Conservation (phyloP, 2,329 filamentous ascomycete genomes). For the Colletotrichum sojae region DNA sequence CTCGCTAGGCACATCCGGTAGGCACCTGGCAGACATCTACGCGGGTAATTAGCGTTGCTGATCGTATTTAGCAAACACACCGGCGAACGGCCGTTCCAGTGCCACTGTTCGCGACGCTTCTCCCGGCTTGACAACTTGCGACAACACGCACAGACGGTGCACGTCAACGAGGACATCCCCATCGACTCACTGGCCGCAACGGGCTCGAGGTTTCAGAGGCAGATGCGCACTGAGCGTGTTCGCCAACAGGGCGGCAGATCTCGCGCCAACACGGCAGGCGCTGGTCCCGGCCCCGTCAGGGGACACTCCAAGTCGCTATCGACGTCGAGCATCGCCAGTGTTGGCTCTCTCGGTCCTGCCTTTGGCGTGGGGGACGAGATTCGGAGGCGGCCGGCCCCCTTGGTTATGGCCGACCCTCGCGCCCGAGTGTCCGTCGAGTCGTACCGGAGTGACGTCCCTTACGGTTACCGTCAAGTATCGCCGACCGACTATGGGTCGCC, state of each 20-base stretch:
- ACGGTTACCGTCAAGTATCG: slow-evolving; percentile 77
- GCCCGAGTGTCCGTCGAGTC: slow-evolving; percentile 78
- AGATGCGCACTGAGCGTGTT: slow-evolving; percentile 89
- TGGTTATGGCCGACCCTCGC: slow-evolving; percentile 86
- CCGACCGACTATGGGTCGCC: slow-evolving; percentile 85
- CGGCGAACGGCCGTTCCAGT: slow-evolving; percentile 95
- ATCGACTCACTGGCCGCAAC: slow-evolving; percentile 93
- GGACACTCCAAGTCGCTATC: slow-evolving; percentile 91
- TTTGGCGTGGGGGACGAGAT: slow-evolving; percentile 76
- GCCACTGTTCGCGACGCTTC: slow-evolving; percentile 93
- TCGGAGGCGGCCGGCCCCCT: slow-evolving; percentile 81
- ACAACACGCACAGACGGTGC: slow-evolving; percentile 97
- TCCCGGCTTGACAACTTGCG: slow-evolving; percentile 94
- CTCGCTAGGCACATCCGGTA: slow-evolving; percentile 94
- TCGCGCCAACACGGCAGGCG: slow-evolving; percentile 83
- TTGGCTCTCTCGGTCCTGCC: slow-evolving; percentile 75
- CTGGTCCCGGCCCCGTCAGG: slow-evolving; percentile 77
- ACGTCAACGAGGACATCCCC: slow-evolving; percentile 97
- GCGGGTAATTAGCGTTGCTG: background rate
- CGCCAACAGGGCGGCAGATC: slow-evolving; percentile 80
- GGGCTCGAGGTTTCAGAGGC: slow-evolving; percentile 91
- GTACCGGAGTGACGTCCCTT: slow-evolving; percentile 75
- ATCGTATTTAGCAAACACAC: slow-evolving; percentile 84
- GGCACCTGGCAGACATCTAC: slow-evolving; percentile 4
- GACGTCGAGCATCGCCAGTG: slow-evolving; percentile 86